Base-by-base conservation (phyloP, 305 asterid species). In the Solanum hybrid region DNA sequence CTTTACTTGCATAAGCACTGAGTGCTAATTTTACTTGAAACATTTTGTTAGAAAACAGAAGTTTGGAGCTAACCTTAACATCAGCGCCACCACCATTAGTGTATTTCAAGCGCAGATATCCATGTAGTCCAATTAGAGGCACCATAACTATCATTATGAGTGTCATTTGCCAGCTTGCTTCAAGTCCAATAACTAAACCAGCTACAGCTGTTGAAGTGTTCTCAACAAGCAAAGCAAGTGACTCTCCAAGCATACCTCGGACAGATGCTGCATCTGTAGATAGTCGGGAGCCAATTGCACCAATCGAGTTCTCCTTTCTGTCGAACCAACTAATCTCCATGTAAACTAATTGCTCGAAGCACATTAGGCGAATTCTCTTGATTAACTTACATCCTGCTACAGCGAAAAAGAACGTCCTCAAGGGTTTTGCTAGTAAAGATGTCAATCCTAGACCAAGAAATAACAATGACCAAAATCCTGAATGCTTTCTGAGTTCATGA, bases 321-420 rank as follows among this genome's bases (percentile, higher is more conserved):
- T 97, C 99, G 75, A 95, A 95, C 95, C 92, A 94, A 89, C 91
- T 94, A 6, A 96, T 93, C 78, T 97, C 99, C 99, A 96, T 96
- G 88, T 89, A 92, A 22, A 96, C 95, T 92, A 95, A 94, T 92
- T 95, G 95, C 88, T 94, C 92, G 11, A 96, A 96, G 93, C 97
- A 95, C 95, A 94, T 93, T 32, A 94, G 81, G 51, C 98, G 89
- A 8, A 96, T 86, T 78, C 99, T 91, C 88, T 89, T 92, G 6
- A 95, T 94, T 90, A 96, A 35, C 92, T 92, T 95, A 79, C 91
- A 88, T 24, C 94, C 98, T 1, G 99, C 99, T 45, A 97, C 90
- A 15, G 98, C 97, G 77, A 97, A 97, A 13, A 90, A 93, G 90
- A 94, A 96, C 2, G 97, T 93, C 92, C 92, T 91, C 79, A 89